Evolutionary conservation across 768 basidiomycete genomes (phyloP), one percentile per base, ranked within the genome.

Genomic region (Russula griseocarnosa): DNA sequence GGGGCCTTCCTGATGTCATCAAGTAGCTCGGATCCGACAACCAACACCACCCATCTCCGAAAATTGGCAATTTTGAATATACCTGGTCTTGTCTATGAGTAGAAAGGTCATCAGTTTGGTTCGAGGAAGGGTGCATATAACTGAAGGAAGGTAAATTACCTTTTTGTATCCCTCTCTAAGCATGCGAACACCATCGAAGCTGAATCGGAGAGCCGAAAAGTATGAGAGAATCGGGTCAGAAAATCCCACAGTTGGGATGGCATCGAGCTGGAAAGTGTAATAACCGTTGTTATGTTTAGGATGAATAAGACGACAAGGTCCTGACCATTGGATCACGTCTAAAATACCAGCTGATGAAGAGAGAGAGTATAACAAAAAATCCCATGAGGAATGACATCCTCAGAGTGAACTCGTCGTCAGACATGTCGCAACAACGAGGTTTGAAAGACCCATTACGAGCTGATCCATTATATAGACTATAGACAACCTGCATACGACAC

Each of bases 211-310:
- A 34, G 58, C 66, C 2, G 58, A 62, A 16, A 54, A 38, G 55
- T 69, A 76, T 4, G 74, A 75, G 26, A 71, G 66, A 1, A 76
- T 42, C 30, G 72, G 69, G 16, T 50, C 62, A 8, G 63, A 69
- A 47, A 46, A 10, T n/a, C 46, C 46, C 8, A 47, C 22, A 9
- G 46, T 22, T 5, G 46, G 46, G 46, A 47, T 51, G 9, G 28
- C 8, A 8, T 51, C 28, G 30, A 51, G 26, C 50, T 51, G 14
- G 30, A n/a, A 14, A 9, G 13, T 3, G 14, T 42, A 16, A 18
- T 28, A 7, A 20, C 3, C 13, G 34, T 26, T 14, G 1, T 9
- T 55, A 38, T 20, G 5, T 9, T 5, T 11, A 16, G 1, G 1
- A 18, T n/a, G 3, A 14, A 16, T 24, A 47, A 24, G 3, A 36